These are phyloP conservation scores for Sugiyamaella xylanicola DNA, from an alignment of 1,139 yeast genomes.

Conservation along the genomic window DNA sequence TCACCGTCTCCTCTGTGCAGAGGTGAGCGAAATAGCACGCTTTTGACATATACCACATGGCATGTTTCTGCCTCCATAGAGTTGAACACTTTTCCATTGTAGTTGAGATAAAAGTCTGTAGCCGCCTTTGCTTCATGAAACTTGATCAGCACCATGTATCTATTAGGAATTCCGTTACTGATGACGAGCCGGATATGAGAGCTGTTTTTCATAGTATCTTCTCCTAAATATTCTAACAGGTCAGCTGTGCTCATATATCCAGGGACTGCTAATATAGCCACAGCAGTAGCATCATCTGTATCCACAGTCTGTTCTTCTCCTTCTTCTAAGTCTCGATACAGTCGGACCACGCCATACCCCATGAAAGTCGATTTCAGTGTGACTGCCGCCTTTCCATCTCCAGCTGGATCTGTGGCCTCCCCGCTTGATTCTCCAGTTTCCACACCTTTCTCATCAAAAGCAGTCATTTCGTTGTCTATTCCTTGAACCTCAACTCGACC, in stretches of 20 bases:
- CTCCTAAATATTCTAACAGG: constrained; percentile 76
- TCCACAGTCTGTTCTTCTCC: constrained; percentile 24
- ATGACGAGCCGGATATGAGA: constrained; percentile 75
- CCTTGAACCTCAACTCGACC: constrained; percentile 37
- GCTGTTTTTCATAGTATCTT: constrained; percentile 55
- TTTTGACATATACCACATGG: constrained; percentile 63
- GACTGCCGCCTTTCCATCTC: not conserved
- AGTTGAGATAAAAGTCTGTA: constrained; percentile 61
- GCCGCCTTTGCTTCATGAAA: constrained; percentile 62
- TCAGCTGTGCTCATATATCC: constrained; percentile 87
- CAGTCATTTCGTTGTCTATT: constrained; percentile 2
- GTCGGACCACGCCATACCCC: constrained; percentile 72
- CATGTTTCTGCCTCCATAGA: constrained; percentile 90
- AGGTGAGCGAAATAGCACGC: constrained; percentile 47
- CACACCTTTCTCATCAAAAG: too few species aligned
- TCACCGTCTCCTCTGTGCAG: constrained; percentile 22
- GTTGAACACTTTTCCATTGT: constrained; percentile 75
- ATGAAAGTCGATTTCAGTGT: constrained; percentile 56
- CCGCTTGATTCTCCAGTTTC: too few species aligned
- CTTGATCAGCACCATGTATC: constrained; percentile 78
- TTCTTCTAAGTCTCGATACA: constrained; percentile 57
- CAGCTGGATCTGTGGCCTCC: not conserved
- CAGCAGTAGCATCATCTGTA: constrained; percentile 42
- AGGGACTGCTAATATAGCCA: constrained; percentile 83
- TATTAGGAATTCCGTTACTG: constrained; percentile 60